Evolutionary conservation across 2,329 filamentous ascomycete species (phyloP).

Genomic region (Geoglossum cookeanum): DNA sequence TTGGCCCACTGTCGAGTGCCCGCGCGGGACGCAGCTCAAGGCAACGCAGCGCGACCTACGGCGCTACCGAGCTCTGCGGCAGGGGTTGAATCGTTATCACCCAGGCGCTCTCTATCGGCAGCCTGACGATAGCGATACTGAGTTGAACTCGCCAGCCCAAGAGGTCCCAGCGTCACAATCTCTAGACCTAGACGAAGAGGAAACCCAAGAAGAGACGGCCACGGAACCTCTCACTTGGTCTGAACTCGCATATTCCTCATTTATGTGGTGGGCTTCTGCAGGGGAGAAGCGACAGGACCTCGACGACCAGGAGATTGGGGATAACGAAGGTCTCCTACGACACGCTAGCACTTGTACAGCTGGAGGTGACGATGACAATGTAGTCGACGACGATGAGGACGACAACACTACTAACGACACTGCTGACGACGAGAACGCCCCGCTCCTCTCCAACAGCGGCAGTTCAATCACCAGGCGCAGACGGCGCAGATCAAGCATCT

Average conservation of each 20-base stretch:
- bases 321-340: conserved; percentile 7
- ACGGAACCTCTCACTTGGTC: conserved; percentile 49
- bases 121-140: conserved; percentile 8
- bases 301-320: conserved; percentile 35
- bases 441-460: neutral
- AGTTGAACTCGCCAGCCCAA: neutral
- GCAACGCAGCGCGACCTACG: conserved; percentile 82
- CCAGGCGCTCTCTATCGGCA: conserved; percentile 13
- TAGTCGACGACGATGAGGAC: conserved; percentile 13
- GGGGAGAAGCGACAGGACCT: conserved; percentile 49
- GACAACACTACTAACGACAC: conserved; percentile 8
- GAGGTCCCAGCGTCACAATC: neutral
- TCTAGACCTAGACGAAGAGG: conserved; percentile 18
- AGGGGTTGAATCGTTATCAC: conserved; percentile 31
- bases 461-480: neutral
- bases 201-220: conserved; percentile 28
- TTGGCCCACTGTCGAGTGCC: conserved; percentile 60
- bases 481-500: neutral
- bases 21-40: conserved; percentile 46
- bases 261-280: conserved; percentile 82
- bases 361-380: conserved; percentile 13
- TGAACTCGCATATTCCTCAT: conserved; percentile 58
- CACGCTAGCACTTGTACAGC: neutral
- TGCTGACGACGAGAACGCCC: neutral
- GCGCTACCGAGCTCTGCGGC: conserved; percentile 51